Percentiles rank a stretch among this genome's conserved stretches.
These are phyloP conservation scores for Sporothrix pseudoabietina DNA, from an alignment of 2,329 filamentous ascomycete genomes.

Conservation along the genomic window DNA sequence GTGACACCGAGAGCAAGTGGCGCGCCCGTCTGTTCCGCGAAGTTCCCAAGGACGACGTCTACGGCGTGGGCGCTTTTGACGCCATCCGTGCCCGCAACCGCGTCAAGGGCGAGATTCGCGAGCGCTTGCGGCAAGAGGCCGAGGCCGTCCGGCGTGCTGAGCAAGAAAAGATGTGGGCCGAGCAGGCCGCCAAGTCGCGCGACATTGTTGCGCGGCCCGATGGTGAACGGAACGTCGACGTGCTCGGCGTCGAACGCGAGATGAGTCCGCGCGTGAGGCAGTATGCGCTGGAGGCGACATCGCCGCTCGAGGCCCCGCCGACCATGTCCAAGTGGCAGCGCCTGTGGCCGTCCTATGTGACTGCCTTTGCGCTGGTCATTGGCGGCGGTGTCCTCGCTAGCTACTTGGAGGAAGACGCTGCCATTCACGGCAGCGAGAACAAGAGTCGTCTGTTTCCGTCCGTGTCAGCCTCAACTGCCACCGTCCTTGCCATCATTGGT, in stretches of 20 bases:
- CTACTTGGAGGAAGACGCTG: constrained; percentile 45
- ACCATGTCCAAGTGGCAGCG: constrained; percentile 56
- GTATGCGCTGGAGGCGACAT: constrained; percentile 51
- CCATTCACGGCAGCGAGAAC: constrained; percentile 38
- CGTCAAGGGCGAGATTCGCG: constrained; percentile 52
- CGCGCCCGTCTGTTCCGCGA: constrained; percentile 37
- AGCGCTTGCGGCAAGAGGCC: constrained; percentile 35
- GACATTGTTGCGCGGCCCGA: constrained; percentile 22
- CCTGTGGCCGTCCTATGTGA: constrained; percentile 56
- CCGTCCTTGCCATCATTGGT: constrained; percentile 63
- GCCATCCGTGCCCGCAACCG: constrained; percentile 57
- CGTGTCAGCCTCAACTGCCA: constrained; percentile 63
- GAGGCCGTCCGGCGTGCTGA: constrained; percentile 39
- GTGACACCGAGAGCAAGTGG: constrained; percentile 30
- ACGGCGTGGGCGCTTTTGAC: constrained; percentile 61
- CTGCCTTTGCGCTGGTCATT: constrained; percentile 51
- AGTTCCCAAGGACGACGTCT: constrained; percentile 50
- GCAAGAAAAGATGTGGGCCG: constrained; percentile 37
- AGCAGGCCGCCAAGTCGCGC: constrained; percentile 46
- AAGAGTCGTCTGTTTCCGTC: constrained; percentile 59
- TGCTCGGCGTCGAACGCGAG: constrained; percentile 29
- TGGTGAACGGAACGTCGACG: constrained; percentile 42
- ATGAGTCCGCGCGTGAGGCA: constrained; percentile 47
- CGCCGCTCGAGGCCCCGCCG: constrained; percentile 55
- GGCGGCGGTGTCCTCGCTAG: constrained; percentile 49